Evolutionary conservation across 106 monocot species (phyloP), one percentile per base, ranked within the genome.

Genomic region (Apostasia ramifera): DNA sequence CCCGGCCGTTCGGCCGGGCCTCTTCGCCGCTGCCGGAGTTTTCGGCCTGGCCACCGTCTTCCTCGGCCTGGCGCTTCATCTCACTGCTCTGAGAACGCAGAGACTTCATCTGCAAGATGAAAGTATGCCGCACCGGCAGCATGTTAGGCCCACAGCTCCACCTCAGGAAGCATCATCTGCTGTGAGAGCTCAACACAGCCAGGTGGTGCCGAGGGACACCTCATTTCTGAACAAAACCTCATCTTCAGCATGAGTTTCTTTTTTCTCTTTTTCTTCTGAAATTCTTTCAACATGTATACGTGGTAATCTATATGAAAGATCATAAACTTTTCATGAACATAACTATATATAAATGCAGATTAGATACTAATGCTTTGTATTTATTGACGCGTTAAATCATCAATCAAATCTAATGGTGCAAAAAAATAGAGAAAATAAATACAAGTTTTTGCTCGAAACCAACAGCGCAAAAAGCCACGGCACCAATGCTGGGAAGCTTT

Each of bases 11-110:
- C 71, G 74, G 42, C 88, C 81, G 0, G 91, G 95, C 40, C 49
- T 89, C 13, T 91, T 84, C n/a, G 88, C 84, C 7, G 76, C 83
- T 1, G 95, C 91, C 0, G 95, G 91, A 65, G 78, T 95, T 8
- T 76, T 91, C 8, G 88, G 86, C 0, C 63, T 95, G 15, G 57
- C 74, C 4, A 88, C 95, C 2, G 95, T 95, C 8, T 77, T 95
- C 76, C 82, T 95, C 15, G 91, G 86, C 0, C 82, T 91, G 40
- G 86, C 73, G 26, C 57, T 95, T 43, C 91, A 91, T 69, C 49
- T 86, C 13, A 91, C 91, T 2, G 86, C 88, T 0, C 44, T 95
- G 66, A 64, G 78, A 47, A 76, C 75, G 4, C 88, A 88, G 61
- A 77, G 63, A 58, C 51, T 91, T 47, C 75, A 76, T 58, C 77